Evolutionary conservation across 2,329 filamentous ascomycete genomes (phyloP).

Genomic region (Colletotrichum coccodes): DNA sequence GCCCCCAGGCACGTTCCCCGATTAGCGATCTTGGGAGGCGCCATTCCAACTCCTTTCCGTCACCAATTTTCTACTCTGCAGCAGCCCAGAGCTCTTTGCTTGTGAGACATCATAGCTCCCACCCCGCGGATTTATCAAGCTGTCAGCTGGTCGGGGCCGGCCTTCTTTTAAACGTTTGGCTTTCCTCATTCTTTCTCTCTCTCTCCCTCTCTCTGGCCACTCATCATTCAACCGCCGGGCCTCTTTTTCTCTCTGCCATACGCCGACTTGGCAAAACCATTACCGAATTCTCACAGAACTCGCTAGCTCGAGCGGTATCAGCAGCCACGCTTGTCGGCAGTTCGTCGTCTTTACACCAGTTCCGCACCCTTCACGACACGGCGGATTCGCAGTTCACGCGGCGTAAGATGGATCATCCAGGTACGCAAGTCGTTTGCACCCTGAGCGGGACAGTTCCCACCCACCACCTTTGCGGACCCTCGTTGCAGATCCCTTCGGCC

Average conservation of each 20-base stretch:
- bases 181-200: conserved; percentile 7
- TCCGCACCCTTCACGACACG: not conserved
- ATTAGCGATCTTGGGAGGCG: not conserved
- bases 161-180: conserved; percentile 24
- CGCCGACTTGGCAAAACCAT: not conserved
- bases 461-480: not conserved
- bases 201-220: not conserved
- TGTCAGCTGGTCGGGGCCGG: not conserved
- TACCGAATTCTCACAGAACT: not conserved
- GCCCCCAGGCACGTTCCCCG: not conserved
- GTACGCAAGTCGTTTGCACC: conserved; percentile 1
- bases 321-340: not conserved
- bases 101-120: conserved; percentile 23
- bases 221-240: not conserved
- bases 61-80: not conserved
- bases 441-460: not conserved
- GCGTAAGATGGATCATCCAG: conserved; percentile 29
- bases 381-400: not conserved
- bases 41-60: not conserved
- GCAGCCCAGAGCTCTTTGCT: not conserved
- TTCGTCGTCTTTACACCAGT: not conserved
- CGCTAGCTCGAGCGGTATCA: not conserved
- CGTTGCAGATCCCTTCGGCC: not conserved
- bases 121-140: not conserved
- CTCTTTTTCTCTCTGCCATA: not conserved